phyloP scores from a whole-genome alignment of 805 yeast genomes.

The Lachancea fermentati region DNA sequence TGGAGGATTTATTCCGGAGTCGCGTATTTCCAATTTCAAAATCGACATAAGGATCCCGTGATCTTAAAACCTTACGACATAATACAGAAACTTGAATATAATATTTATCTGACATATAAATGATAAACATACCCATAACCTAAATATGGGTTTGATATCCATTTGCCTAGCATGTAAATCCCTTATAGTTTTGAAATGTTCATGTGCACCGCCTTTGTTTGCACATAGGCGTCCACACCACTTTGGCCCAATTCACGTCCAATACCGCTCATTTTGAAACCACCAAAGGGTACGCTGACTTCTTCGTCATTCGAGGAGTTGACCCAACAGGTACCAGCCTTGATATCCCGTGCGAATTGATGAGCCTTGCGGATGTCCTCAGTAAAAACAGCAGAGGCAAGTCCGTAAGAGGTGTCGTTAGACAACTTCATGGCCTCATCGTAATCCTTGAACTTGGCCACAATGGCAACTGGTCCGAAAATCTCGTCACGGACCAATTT shows the following conservation, averaged over 20 bases:
- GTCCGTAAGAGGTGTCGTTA: conserved; percentile 37
- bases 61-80: too few species aligned
- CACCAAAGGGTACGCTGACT: conserved; percentile 70
- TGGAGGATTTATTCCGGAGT: too few species aligned
- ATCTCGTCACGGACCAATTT: conserved; percentile 38
- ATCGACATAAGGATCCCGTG: too few species aligned
- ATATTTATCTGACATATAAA: too few species aligned
- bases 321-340: conserved; percentile 67
- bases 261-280: conserved; percentile 71
- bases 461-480: conserved; percentile 41
- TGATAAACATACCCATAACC: too few species aligned
- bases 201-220: conserved; percentile 69
- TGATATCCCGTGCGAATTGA: conserved; percentile 51
- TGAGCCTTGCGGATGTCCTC: conserved; percentile 59
- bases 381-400: conserved; percentile 56
- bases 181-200: conserved; percentile 14
- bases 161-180: too few species aligned
- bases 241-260: conserved; percentile 78
- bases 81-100: too few species aligned
- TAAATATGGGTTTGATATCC: too few species aligned
- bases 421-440: conserved; percentile 39
- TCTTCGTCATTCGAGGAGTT: conserved; percentile 64
- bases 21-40: too few species aligned
- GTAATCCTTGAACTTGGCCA: conserved; percentile 33
- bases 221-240: conserved; percentile 65